A percentile compares a stretch with the other conserved stretches of the same genome.
Evolutionary conservation across 768 basidiomycete species (phyloP).

Genomic region (Macrolepiota fuliginosa): DNA sequence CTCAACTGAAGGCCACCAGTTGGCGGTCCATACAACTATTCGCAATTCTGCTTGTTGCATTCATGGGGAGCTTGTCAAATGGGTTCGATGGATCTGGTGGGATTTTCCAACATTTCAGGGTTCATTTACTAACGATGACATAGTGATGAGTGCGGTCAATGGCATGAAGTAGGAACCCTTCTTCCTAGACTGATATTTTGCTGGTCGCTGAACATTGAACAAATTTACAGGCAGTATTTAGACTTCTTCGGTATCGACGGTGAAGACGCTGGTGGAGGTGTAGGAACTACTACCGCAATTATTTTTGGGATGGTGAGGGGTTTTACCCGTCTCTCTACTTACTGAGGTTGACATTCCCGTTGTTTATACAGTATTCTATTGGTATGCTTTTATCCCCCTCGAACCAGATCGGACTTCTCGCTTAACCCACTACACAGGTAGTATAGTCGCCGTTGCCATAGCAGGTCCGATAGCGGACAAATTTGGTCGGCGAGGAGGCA

Average conservation of each 20-base stretch:
- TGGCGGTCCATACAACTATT: conserved; percentile 39
- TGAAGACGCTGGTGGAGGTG: conserved; percentile 38
- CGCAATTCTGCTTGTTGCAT: conserved; percentile 38
- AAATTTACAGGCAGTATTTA: conserved; percentile 32
- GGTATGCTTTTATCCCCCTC: conserved; percentile 20
- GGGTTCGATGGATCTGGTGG: conserved; percentile 46
- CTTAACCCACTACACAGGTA: not conserved
- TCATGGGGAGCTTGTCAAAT: conserved; percentile 45
- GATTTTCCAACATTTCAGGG: conserved; percentile 5
- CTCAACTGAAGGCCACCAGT: conserved; percentile 38
- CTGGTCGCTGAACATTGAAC: not conserved
- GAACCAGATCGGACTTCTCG: not conserved
- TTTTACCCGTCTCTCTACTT: not conserved
- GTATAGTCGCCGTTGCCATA: conserved; percentile 34
- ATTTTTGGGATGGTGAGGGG: conserved; percentile 42
- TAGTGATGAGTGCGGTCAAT: conserved; percentile 47
- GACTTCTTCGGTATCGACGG: conserved; percentile 39
- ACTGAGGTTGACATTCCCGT: not conserved
- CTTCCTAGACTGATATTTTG: not conserved
- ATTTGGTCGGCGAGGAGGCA: conserved; percentile 43
- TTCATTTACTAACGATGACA: not conserved
- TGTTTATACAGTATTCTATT: conserved; percentile 35
- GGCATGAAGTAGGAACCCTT: conserved; percentile 38
- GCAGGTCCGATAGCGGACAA: conserved; percentile 41
- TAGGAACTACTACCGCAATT: conserved; percentile 40